A percentile compares a stretch with the other conserved stretches of the same genome.
These are phyloP conservation scores for Volvox carteri DNA, from an alignment of 163 green algal genomes.

Conservation along the genomic window DNA sequence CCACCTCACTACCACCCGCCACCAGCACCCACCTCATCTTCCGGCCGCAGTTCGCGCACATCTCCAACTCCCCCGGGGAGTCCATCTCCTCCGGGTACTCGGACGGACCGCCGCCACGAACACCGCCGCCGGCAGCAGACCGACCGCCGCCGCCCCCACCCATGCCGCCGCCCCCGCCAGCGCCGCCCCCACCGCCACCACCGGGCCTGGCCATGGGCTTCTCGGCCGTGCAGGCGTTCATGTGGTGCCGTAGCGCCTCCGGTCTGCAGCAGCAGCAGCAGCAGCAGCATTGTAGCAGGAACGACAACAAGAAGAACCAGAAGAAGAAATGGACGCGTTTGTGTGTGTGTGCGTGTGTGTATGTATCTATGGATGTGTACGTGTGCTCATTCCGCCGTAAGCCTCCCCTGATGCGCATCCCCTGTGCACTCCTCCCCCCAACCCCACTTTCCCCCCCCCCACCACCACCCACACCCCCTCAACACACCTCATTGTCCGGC, in stretches of 20 bases:
- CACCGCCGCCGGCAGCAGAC: neutral
- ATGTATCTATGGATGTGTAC: no score
- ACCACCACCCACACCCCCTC: no score
- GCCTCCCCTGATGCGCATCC: no score
- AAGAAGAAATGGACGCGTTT: no score
- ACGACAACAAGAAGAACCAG: no score
- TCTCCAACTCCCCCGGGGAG: slow-evolving; percentile 37
- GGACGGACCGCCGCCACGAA: neutral
- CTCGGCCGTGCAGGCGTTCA: slow-evolving; percentile 68
- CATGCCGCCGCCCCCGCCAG: neutral
- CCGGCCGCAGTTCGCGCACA: slow-evolving; percentile 56
- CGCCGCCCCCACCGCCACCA: slow-evolving; percentile 10
- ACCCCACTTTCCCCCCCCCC: no score
- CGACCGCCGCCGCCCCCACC: neutral
- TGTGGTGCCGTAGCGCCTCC: slow-evolving; percentile 68
- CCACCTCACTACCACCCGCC: no score
- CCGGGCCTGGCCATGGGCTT: slow-evolving; percentile 58
- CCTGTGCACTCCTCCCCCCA: no score
- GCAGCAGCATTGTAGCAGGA: no score
- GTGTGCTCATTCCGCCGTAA: no score
- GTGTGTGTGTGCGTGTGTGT: no score
- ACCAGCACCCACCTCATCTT: slow-evolving; percentile 52
- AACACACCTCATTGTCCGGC: slow-evolving; percentile 64
- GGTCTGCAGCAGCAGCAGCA: slow-evolving; percentile 52
- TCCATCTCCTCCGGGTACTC: slow-evolving; percentile 57